phyloP scores from a whole-genome alignment of 225 moss, liverwort and hornwort genomes.

The Takakia lepidozioides region DNA sequence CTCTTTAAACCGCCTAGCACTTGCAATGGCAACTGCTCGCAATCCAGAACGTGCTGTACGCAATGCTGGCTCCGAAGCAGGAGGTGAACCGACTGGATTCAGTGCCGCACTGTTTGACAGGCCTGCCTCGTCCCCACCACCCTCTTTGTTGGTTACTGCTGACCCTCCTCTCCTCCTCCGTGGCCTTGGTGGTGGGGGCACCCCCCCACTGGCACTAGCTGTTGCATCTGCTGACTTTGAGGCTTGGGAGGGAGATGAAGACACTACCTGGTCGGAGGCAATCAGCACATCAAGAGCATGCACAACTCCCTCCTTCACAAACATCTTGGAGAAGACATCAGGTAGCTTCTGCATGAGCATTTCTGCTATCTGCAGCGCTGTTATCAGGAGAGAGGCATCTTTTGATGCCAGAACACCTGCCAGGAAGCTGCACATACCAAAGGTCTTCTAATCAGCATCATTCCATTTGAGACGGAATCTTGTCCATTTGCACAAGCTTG shows the following conservation, averaged over 20 bases:
- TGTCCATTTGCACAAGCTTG: too few species aligned
- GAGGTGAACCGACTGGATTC: slow-evolving; percentile 51
- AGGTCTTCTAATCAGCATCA: slow-evolving; percentile 11
- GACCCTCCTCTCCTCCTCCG: slow-evolving; percentile 81
- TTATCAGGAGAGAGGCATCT: slow-evolving; percentile 76
- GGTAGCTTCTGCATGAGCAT: slow-evolving; percentile 98
- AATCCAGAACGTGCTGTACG: slow-evolving; percentile 70
- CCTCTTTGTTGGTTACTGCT: slow-evolving; percentile 50
- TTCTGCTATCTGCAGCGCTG: slow-evolving; percentile 94
- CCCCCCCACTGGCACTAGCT: slow-evolving; percentile 49
- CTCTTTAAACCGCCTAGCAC: slow-evolving; percentile 73
- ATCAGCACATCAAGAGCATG: slow-evolving; percentile 91
- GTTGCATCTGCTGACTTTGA: slow-evolving; percentile 47
- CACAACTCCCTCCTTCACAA: slow-evolving; percentile 98
- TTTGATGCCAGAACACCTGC: slow-evolving; percentile 88
- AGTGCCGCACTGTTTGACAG: slow-evolving; percentile 43
- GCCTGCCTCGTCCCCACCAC: slow-evolving; percentile 34
- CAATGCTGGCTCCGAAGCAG: slow-evolving; percentile 46
- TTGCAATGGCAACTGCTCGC: slow-evolving; percentile 55
- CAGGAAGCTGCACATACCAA: slow-evolving; percentile 68
- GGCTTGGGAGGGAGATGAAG: slow-evolving; percentile 27
- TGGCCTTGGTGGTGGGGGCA: slow-evolving; percentile 57
- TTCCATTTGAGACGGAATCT: neutral
- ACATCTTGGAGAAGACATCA: slow-evolving; percentile 79
- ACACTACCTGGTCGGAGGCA: slow-evolving; percentile 55